Conservation (phyloP, 352 stramenopile genomes). For the Phytophthora agathidicida region DNA sequence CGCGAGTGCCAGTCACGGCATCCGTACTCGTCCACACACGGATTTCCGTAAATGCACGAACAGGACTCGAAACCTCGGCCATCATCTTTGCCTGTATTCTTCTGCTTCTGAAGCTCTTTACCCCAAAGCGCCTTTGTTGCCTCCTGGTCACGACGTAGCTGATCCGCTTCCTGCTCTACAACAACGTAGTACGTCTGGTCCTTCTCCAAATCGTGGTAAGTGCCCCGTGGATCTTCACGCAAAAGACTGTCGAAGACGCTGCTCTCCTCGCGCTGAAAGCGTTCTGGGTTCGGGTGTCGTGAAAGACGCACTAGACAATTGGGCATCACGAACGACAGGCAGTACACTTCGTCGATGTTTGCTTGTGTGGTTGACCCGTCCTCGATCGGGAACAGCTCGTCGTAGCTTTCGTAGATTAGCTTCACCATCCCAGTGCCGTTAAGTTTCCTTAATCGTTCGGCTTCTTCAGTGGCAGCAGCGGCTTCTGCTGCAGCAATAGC, state of each 20-base stretch:
- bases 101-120: slow-evolving; percentile 34
- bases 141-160: slow-evolving; percentile 70
- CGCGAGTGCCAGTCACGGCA: slow-evolving; percentile 90
- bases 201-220: slow-evolving; percentile 72
- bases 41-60: slow-evolving; percentile 91
- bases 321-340: slow-evolving; percentile 90
- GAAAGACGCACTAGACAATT: slow-evolving; percentile 84
- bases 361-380: slow-evolving; percentile 79
- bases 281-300: slow-evolving; percentile 48
- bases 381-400: slow-evolving; percentile 82
- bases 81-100: slow-evolving; percentile 54
- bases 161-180: slow-evolving; percentile 79
- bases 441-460: slow-evolving; percentile 41
- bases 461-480: slow-evolving; percentile 29
- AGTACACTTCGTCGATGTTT: slow-evolving; percentile 86
- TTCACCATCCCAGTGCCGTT: slow-evolving; percentile 70
- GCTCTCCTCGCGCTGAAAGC: slow-evolving; percentile 55
- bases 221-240: slow-evolving; percentile 70
- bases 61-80: slow-evolving; percentile 82
- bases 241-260: slow-evolving; percentile 65
- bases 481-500: slow-evolving; percentile 1
- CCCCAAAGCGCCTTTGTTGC: slow-evolving; percentile 60
- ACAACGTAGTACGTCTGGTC: slow-evolving; percentile 84
- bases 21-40: slow-evolving; percentile 90
- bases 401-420: slow-evolving; percentile 90